phyloP scores from a whole-genome alignment of 371 early-diverging fungal species.

The Syncephalastrum monosporum region DNA sequence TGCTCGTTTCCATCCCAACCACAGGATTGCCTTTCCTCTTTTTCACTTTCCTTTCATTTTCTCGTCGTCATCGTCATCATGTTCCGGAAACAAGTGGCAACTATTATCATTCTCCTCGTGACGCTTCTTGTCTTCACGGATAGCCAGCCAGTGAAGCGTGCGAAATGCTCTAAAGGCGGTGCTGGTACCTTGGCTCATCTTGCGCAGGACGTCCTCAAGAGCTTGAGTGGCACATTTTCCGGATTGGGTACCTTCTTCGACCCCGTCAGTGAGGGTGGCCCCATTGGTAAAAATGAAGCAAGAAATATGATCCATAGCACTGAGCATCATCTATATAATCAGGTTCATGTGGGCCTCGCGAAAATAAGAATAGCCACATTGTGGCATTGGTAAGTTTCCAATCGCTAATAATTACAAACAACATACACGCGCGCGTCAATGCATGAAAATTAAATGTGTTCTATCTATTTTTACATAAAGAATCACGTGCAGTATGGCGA shows the following conservation, averaged over 20 bases:
- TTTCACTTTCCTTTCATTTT: too few relatives aligned
- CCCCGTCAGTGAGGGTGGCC: slow-evolving; percentile 7
- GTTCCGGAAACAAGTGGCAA: too few relatives aligned
- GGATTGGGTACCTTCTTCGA: slow-evolving; percentile 8
- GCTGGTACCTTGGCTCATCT: too few relatives aligned
- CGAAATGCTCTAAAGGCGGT: too few relatives aligned
- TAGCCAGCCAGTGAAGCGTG: too few relatives aligned
- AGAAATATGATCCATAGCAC: not conserved
- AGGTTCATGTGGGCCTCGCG: slow-evolving; percentile 13
- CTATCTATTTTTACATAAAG: slow-evolving; percentile 9
- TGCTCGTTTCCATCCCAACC: too few relatives aligned
- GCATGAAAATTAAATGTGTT: not conserved
- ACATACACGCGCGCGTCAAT: not conserved
- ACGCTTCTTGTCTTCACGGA: too few relatives aligned
- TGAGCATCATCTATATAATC: not conserved
- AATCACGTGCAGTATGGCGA: slow-evolving; percentile 39
- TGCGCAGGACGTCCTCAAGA: too few relatives aligned
- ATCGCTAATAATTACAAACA: not conserved
- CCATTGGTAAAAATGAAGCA: not conserved
- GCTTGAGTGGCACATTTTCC: not conserved
- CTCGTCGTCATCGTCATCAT: too few relatives aligned
- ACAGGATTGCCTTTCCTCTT: too few relatives aligned
- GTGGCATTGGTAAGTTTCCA: slow-evolving; percentile 32
- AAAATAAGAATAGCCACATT: slow-evolving; percentile 24
- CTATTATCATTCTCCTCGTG: too few relatives aligned